phyloP scores from a whole-genome alignment of 805 yeast genomes.

The Ogataea angusta region DNA sequence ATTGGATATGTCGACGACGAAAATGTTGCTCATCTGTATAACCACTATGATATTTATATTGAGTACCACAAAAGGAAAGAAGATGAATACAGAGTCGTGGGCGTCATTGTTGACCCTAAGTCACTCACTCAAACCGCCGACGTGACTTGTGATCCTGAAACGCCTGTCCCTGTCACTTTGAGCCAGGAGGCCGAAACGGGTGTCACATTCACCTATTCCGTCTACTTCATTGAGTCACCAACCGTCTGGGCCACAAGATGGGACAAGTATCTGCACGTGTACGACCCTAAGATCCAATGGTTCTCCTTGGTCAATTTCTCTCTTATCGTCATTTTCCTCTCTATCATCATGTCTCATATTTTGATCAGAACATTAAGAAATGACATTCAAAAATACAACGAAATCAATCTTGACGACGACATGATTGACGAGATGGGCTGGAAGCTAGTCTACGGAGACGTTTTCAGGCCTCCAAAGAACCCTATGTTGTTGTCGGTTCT shows the following conservation, averaged over 20 bases:
- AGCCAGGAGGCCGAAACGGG: conserved; percentile 46
- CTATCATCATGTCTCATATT: conserved; percentile 74
- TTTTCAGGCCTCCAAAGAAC: conserved; percentile 77
- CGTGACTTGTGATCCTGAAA: conserved; percentile 19
- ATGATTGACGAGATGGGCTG: conserved; percentile 93
- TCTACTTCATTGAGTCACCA: conserved; percentile 61
- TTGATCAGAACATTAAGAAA: conserved; percentile 74
- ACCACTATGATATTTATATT: conserved; percentile 74
- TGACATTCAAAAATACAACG: conserved; percentile 87
- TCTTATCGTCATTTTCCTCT: conserved; percentile 71
- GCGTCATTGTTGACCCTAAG: conserved; percentile 72
- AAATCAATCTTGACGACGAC: conserved; percentile 81
- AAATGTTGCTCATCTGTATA: conserved; percentile 57
- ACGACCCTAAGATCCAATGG: conserved; percentile 95
- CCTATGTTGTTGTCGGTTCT: conserved; percentile 72
- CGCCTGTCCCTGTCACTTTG: conserved; percentile 42
- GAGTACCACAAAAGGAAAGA: conserved; percentile 79
- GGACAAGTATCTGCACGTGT: conserved; percentile 92
- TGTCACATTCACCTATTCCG: conserved; percentile 85
- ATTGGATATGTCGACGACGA: conserved; percentile 66
- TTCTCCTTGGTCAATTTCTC: conserved; percentile 86
- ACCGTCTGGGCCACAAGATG: conserved; percentile 98
- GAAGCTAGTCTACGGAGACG: conserved; percentile 95
- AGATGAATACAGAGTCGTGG: conserved; percentile 80
- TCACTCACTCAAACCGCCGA: conserved; percentile 39